Conservation (phyloP, 106 monocot genomes). For the Dioscorea dumetorum region DNA sequence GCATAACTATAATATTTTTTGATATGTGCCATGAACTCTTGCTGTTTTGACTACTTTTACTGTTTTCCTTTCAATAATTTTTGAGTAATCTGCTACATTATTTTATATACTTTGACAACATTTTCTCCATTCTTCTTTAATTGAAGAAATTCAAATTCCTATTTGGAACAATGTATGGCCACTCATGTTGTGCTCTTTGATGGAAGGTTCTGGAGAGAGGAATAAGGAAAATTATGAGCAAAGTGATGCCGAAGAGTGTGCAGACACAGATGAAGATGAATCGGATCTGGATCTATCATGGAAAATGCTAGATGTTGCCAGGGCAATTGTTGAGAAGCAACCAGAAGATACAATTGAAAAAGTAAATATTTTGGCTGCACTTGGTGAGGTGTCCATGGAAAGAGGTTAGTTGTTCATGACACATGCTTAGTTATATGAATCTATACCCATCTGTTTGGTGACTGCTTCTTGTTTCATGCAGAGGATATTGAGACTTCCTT, state of each 20-base stretch:
- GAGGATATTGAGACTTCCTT: conserved; percentile 92
- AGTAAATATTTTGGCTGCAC: conserved; percentile 73
- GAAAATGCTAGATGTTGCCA: conserved; percentile 98
- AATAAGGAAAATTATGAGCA: conserved; percentile 34
- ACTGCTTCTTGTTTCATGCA: conserved; percentile 23
- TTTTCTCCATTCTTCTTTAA: too few relatives aligned
- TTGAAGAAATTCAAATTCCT: too few relatives aligned
- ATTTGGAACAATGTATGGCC: too few relatives aligned
- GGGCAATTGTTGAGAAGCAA: conserved; percentile 71
- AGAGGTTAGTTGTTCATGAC: conserved; percentile 46
- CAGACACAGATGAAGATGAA: conserved; percentile 74
- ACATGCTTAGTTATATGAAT: neutral
- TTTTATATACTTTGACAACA: too few relatives aligned
- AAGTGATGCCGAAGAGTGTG: conserved; percentile 45
- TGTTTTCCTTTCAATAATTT: too few relatives aligned
- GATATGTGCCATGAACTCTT: too few relatives aligned
- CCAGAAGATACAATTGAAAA: conserved; percentile 67
- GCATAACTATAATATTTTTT: too few relatives aligned
- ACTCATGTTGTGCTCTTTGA: neutral
- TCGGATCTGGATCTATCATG: conserved; percentile 91
- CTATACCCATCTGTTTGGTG: neutral
- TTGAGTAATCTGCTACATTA: too few relatives aligned
- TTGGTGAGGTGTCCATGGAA: conserved; percentile 85
- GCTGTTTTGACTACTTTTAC: too few relatives aligned
- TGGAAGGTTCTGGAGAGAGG: conserved; percentile 27